phyloP scores from a whole-genome alignment of 2,329 filamentous ascomycete genomes.

The Talaromyces sp. region DNA sequence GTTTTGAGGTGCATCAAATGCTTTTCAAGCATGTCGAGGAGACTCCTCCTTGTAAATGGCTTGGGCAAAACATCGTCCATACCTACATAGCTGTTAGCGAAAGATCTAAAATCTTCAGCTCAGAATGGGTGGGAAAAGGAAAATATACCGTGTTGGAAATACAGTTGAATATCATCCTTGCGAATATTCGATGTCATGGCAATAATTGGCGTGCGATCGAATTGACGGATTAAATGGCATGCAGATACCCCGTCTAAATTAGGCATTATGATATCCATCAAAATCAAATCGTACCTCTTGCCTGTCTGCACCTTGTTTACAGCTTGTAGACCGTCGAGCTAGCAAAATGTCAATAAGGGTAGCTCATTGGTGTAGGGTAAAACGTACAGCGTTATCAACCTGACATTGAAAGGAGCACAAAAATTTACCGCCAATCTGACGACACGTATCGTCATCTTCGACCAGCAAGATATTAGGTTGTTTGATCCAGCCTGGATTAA shows the following conservation, averaged over 20 bases:
- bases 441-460: conserved; percentile 68
- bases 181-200: conserved; percentile 99
- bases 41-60: conserved; percentile 85
- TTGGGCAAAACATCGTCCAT: conserved; percentile 98
- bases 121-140: not conserved
- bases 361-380: no score
- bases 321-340: conserved; percentile 85
- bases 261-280: conserved; percentile 98
- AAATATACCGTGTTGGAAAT: conserved; percentile 84
- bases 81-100: conserved; percentile 49
- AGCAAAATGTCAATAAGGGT: conserved; percentile 3
- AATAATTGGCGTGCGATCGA: conserved; percentile 79
- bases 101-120: no score
- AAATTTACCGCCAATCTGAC: conserved; percentile 63
- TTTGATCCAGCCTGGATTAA: conserved; percentile 61
- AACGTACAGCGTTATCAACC: conserved; percentile 58
- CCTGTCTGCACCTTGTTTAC: conserved; percentile 74
- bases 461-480: conserved; percentile 81
- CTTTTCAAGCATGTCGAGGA: conserved; percentile 80
- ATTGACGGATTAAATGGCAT: conserved; percentile 85
- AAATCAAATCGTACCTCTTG: conserved; percentile 63
- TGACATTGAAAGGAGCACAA: conserved; percentile 60
- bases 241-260: conserved; percentile 91
- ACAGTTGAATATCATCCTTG: conserved; percentile 92
- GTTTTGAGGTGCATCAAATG: conserved; percentile 81